Evolutionary conservation across 1,139 yeast species (phyloP).

Genomic region (Debaryomyces sp.): DNA sequence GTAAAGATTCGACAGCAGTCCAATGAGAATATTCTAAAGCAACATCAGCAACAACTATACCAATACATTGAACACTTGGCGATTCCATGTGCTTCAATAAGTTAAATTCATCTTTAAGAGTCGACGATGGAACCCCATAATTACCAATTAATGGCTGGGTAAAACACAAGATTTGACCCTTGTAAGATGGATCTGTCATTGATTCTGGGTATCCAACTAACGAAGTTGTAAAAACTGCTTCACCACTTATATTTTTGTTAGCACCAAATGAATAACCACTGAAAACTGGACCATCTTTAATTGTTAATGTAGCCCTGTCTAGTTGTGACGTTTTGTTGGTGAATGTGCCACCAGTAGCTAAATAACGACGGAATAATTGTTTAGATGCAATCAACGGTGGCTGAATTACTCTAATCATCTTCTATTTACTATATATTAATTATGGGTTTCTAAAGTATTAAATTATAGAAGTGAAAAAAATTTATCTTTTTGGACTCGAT

Average conservation of each 20-base stretch:
- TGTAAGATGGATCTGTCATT: constrained; percentile 97
- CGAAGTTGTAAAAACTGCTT: constrained; percentile 96
- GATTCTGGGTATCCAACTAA: constrained; percentile 98
- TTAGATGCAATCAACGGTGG: not conserved
- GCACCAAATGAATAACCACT: constrained; percentile 96
- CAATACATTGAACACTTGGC: constrained; percentile 89
- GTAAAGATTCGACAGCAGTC: constrained; percentile 97
- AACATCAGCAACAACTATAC: constrained; percentile 94
- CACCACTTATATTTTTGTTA: constrained; percentile 87
- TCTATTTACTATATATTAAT: constrained; percentile 2
- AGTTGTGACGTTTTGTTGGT: constrained; percentile 45
- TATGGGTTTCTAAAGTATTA: constrained; percentile 1
- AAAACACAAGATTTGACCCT: constrained; percentile 93
- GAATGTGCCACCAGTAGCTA: constrained; percentile 46
- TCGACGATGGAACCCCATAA: constrained; percentile 93
- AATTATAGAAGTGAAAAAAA: constrained; percentile 10
- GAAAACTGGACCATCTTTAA: constrained; percentile 92
- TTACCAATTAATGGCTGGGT: constrained; percentile 97
- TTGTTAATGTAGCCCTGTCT: constrained; percentile 87
- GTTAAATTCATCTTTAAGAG: constrained; percentile 78
- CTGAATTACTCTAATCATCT: constrained; percentile 10
- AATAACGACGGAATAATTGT: constrained; percentile 20
- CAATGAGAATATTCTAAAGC: constrained; percentile 96
- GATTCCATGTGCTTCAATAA: constrained; percentile 89
- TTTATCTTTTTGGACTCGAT: constrained; percentile 9